Percentiles rank a stretch among this genome's conserved stretches.
Conservation (phyloP, 108 stramenopile genomes). For the Mediolabrus comicus region DNA sequence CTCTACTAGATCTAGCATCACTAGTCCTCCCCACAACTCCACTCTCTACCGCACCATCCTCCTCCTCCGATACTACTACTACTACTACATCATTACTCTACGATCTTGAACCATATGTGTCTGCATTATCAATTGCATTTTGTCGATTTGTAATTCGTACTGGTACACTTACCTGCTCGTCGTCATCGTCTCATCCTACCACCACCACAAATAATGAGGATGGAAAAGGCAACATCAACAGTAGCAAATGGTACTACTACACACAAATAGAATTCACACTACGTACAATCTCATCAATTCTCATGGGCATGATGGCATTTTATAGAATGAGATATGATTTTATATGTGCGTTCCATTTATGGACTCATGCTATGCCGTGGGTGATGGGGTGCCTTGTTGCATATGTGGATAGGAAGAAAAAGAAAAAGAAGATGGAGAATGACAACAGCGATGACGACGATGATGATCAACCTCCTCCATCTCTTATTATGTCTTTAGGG, state of each 20-base stretch:
- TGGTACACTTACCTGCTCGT: slow-evolving; percentile 33
- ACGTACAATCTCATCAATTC: slow-evolving; percentile 41
- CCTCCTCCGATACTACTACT: background rate
- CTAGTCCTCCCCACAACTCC: slow-evolving; percentile 26
- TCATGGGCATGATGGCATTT: slow-evolving; percentile 63
- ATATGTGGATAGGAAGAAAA: background rate
- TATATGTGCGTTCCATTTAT: slow-evolving; percentile 66
- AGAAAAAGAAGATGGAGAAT: background rate
- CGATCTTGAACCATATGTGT: slow-evolving; percentile 50
- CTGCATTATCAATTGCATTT: slow-evolving; percentile 63
- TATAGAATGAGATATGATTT: slow-evolving; percentile 59
- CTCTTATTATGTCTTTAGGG: slow-evolving; percentile 4
- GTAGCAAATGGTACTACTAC: background rate
- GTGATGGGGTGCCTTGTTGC: slow-evolving; percentile 22
- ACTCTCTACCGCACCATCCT: slow-evolving; percentile 13
- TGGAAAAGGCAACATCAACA: background rate
- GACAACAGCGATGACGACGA: background rate
- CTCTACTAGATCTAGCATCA: background rate
- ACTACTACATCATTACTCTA: background rate
- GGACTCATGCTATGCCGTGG: slow-evolving; percentile 64
- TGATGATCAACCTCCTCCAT: slow-evolving; percentile 1
- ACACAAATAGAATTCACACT: slow-evolving; percentile 14
- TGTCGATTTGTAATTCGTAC: slow-evolving; percentile 70
- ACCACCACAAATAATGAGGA: too few relatives aligned
- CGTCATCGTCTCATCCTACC: slow-evolving; percentile 3